Evolutionary conservation across 2,329 filamentous ascomycete species (phyloP), one percentile per base, ranked within the genome.

Genomic region (Penicillium concentricum): DNA sequence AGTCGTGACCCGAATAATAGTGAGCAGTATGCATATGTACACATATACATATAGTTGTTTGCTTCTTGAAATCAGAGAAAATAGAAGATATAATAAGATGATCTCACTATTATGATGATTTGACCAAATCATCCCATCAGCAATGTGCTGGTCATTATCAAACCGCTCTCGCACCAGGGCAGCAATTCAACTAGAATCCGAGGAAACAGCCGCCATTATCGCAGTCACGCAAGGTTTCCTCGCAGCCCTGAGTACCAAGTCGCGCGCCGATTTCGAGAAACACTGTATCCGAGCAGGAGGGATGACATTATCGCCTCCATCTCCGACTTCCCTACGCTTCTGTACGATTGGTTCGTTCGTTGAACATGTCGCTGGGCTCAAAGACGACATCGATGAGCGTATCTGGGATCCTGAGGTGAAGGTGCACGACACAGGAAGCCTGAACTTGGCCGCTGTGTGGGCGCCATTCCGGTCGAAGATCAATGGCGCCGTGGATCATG

Each of bases 361-460:
- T 44, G 70, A 73, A 57, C 67, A 71, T 22, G 62, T 73, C 37
- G 51, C 65, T 0, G 62, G 62, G 12, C 52, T 73, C 13, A 57
- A 65, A 51, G 69, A 68, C 26, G 66, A 69, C n/a, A 70, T 73
- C 41, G 60, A 73, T 28, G 72, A 74, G 58, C 66, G 66, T 1
- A 73, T 72, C 34, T 73, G 70, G 70, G 64, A 72, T 41, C 69
- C 69, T 1, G 68, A 72, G 43, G 69, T 74, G 16, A 72, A 69
- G 56, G 60, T 73, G 1, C 62, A 70, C 15, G 68, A 66, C 39
- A 49, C 48, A 2, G 68, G 68, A 24, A 24, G 18, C 30, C 20
- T 46, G 9, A 69, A 69, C 57, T 48, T 73, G 28, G 70, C 70
- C 13, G 63, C 68, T 7, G 70, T 72, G 28, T 74, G 70, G 72